Evolutionary conservation across 331 rosid genomes (phyloP).

Genomic region (Acacia pycnantha): DNA sequence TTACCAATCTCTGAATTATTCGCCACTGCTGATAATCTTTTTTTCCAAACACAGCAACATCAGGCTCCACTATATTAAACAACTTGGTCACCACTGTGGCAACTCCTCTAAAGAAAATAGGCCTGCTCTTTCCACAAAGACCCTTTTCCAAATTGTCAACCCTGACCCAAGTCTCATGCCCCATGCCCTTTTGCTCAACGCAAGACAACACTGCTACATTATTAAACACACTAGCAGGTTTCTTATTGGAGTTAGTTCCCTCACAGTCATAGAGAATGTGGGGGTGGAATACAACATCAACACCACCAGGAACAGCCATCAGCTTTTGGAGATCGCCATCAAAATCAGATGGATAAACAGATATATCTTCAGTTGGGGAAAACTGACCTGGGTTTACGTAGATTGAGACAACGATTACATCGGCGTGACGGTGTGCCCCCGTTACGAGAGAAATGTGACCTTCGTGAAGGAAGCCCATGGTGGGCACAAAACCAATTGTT

Average conservation of each 20-base stretch:
- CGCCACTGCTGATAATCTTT: constrained; percentile 95
- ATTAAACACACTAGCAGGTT: neutral
- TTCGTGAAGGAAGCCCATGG: constrained; percentile 87
- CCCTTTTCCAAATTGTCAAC: constrained; percentile 75
- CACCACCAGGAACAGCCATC: constrained; percentile 55
- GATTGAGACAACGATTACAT: constrained; percentile 67
- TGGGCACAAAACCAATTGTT: constrained; percentile 66
- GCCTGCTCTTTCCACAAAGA: constrained; percentile 86
- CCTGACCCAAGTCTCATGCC: constrained; percentile 86
- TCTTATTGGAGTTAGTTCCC: neutral
- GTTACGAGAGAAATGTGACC: constrained; percentile 76
- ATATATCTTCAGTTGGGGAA: constrained; percentile 79
- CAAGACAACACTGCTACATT: constrained; percentile 52
- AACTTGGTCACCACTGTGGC: constrained; percentile 78
- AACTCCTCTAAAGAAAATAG: constrained; percentile 84
- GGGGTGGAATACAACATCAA: constrained; percentile 77
- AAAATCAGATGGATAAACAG: constrained; percentile 85
- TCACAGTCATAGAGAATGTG: constrained; percentile 53
- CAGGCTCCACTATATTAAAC: constrained; percentile 90
- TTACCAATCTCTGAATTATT: constrained; percentile 71
- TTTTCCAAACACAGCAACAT: constrained; percentile 84
- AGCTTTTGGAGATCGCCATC: constrained; percentile 68
- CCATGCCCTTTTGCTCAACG: constrained; percentile 56
- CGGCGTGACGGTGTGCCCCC: constrained; percentile 51
- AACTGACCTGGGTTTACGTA: constrained; percentile 92